phyloP scores from a whole-genome alignment of 2,329 filamentous ascomycete species.

The Arthroderma sp. region DNA sequence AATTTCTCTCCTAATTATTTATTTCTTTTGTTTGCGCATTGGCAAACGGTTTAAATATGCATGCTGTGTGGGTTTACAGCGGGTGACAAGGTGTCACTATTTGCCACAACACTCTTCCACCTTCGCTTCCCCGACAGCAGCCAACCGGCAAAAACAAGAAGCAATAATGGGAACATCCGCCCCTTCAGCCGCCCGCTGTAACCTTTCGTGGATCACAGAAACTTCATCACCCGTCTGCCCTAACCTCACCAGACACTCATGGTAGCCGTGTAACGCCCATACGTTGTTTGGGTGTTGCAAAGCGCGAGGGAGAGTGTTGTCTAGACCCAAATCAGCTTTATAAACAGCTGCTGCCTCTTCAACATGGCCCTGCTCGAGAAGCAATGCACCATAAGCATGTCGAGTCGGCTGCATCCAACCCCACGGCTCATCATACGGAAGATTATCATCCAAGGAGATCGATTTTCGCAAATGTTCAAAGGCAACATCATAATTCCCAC shows the following conservation, averaged over 20 bases:
- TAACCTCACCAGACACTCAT: conserved; percentile 50
- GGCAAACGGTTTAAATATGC: no score
- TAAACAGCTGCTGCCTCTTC: conserved; percentile 47
- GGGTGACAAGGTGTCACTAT: no score
- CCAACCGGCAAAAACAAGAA: conserved; percentile 41
- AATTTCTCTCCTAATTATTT: no score
- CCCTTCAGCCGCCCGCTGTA: conserved; percentile 37
- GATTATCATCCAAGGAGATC: conserved; percentile 46
- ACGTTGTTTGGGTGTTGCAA: conserved; percentile 56
- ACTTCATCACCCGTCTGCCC: conserved; percentile 33
- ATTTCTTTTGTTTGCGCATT: no score
- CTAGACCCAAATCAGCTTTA: conserved; percentile 47
- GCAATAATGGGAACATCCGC: conserved; percentile 44
- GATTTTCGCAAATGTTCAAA: conserved; percentile 47
- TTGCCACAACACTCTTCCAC: no score
- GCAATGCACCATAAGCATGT: conserved; percentile 56
- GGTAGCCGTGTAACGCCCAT: conserved; percentile 57
- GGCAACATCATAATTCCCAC: conserved; percentile 43
- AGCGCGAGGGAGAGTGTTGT: conserved; percentile 48
- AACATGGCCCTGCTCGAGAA: conserved; percentile 52
- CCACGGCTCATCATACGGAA: conserved; percentile 64
- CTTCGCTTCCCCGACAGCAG: not conserved
- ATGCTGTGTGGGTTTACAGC: no score
- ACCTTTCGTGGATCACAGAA: conserved; percentile 29
- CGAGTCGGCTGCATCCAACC: conserved; percentile 65